Evolutionary conservation across 1,284 basidiomycete genomes (phyloP), one percentile per base, ranked within the genome.

Genomic region (Heimioporus punctisporus): DNA sequence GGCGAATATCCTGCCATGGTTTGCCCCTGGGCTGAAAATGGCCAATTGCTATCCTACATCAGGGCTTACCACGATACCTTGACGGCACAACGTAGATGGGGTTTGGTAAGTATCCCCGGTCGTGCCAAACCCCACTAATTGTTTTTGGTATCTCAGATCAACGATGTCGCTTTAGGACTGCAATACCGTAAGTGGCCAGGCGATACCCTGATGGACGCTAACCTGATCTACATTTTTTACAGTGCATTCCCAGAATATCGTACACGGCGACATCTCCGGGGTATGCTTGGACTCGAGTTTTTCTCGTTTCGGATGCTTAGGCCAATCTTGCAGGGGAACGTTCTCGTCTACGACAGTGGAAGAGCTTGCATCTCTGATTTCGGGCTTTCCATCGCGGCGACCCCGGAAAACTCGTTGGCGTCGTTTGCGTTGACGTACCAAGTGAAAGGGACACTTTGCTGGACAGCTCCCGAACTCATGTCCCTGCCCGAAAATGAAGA

Each of bases 251-350:
- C 46, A 48, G 3, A 39, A 26, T 17, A 47, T 71, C 34, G 52
- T 67, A 6, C 68, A 69, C 2, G 68, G 68, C 1, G 66, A 70
- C 40, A 64, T 68, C 7, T 70, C 68, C 39, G 68, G 68, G 5
- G 69, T 71, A 52, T 24, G 69, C 7, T 12, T 7, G 6, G 1
- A 8, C 34, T 28, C 27, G 21, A 23, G 7, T 34, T 34, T 34
- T 34, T 17, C 11, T 17, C 3, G 31, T 5, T 7, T 34, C 17
- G 31, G 12, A 34, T 17, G 17, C 31, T 3, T 7, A 34, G n/a
- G n/a, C n/a, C n/a, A n/a, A n/a, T n/a, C 30, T n/a, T 17, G 11
- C 28, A 68, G 63, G 54, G 63, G 7, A 65, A 65, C 19, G 23
- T 69, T 41, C 66, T 65, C 1, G 41, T 65, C 8, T 9, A 60